Evolutionary conservation across 306 rosid species (phyloP).

Genomic region (Casuarina cunninghamiana): DNA sequence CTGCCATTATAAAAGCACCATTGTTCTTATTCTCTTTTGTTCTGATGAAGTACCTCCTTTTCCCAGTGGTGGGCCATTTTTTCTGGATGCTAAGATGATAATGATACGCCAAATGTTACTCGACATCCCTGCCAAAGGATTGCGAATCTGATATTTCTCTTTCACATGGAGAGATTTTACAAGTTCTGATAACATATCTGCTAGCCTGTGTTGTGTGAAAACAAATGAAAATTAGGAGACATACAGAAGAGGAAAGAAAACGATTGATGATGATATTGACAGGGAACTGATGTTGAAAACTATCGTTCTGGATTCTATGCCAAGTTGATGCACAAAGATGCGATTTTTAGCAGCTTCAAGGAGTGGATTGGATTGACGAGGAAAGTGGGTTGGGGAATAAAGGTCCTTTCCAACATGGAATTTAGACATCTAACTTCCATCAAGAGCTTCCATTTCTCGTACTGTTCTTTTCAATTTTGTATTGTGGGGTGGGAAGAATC

Average conservation of each 20-base stretch:
- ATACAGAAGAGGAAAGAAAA: background rate
- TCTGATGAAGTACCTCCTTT: background rate
- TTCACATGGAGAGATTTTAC: background rate
- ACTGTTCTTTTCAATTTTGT: too few relatives aligned
- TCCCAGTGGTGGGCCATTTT: slow-evolving; percentile 3
- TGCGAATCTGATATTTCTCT: background rate
- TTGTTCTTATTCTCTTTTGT: slow-evolving; percentile 2
- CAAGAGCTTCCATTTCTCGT: too few relatives aligned
- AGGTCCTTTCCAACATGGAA: too few relatives aligned
- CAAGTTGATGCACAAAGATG: background rate
- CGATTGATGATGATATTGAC: background rate
- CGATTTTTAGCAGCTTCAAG: background rate
- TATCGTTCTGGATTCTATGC: background rate
- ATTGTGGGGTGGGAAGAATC: too few relatives aligned
- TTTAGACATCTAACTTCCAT: too few relatives aligned
- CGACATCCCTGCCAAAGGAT: background rate
- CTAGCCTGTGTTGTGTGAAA: background rate
- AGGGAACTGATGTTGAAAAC: slow-evolving; percentile 9
- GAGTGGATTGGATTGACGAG: too few relatives aligned
- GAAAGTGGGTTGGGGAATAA: too few relatives aligned
- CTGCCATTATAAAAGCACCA: background rate
- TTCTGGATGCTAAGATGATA: background rate
- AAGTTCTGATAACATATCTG: background rate
- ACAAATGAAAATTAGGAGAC: background rate
- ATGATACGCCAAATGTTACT: background rate